Percentiles rank a stretch among this genome's conserved stretches.
These are phyloP conservation scores for Dalbergia oliveri DNA, from an alignment of 306 rosid species.

Conservation along the genomic window DNA sequence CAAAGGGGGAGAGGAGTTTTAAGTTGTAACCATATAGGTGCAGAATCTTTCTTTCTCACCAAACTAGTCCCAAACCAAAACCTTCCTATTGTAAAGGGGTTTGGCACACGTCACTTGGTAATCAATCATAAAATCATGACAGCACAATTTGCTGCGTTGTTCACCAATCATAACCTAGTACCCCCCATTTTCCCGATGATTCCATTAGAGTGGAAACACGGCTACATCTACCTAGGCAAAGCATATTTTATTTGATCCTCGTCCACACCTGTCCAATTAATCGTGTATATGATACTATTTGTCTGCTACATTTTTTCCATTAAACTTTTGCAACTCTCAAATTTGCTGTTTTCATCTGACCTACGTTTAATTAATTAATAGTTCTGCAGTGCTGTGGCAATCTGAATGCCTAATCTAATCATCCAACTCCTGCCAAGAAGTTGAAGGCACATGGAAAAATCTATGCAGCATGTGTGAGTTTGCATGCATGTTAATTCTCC, in stretches of 20 bases:
- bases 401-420: background rate
- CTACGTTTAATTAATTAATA: background rate
- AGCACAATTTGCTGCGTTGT: background rate
- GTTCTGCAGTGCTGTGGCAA: background rate
- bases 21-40: constrained; percentile 6
- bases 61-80: background rate
- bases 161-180: background rate
- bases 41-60: background rate
- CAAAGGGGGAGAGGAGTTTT: constrained; percentile 4
- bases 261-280: background rate
- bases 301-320: too few species aligned
- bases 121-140: constrained; percentile 4
- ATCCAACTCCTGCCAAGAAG: background rate
- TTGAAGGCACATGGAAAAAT: constrained; percentile 29
- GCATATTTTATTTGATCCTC: constrained; percentile 21
- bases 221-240: constrained; percentile 29
- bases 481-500: background rate
- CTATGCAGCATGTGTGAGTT: constrained; percentile 3
- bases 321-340: background rate
- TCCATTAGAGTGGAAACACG: background rate
- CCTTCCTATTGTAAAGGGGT: background rate
- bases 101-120: constrained; percentile 2
- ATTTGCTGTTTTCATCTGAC: background rate
- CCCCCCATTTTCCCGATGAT: background rate
- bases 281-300: background rate